Base-by-base conservation (phyloP, 2,329 filamentous ascomycete genomes). In the Fusarium annulatum region DNA sequence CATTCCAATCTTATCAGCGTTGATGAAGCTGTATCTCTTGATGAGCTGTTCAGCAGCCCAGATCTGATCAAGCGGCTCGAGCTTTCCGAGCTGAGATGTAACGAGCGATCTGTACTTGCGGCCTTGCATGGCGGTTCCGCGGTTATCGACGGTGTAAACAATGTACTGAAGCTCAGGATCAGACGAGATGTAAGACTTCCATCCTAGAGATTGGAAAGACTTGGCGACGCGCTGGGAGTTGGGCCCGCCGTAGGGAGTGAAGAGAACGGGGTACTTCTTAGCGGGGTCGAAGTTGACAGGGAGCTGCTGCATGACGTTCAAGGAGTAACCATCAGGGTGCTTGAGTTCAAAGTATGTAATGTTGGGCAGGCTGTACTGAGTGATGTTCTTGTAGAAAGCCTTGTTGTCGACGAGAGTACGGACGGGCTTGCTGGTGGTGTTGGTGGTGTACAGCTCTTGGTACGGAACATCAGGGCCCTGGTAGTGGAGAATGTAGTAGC, bases 91-190 rank as follows among this genome's bases (percentile, higher is more conserved):
- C 30, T 89, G 89, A 6, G 84, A 84, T 0, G 89, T 83, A 0
- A 93, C 90, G 3, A 85, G 76, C 2, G 87, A 85, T 3, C 91
- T 88, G 83, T 91, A 93, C 4, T 83, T 85, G 21, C 91, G 89
- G 9, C 91, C 91, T 72, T 90, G 88, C 81, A 83, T 88, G 0
- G 89, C 91, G 0, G 91, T 93, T 45, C 91, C 91, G 6, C 91
- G 89, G 79, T 91, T 91, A 80, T 93, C 91, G 11, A 93, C 88
- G 0, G 88, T 91, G 80, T 90, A 89, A n/a, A 88, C 88, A 57
- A 93, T 88, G 81, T 89, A 93, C 77, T 92, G 85, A 1, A 93
- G 87, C 69, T 93, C 90, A 0, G 90, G 89, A 73, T 93, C 91
- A 0, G 90, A 92, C 1, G 89, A 84, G 51, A 93, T 87, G 81